Evolutionary conservation across 306 rosid species (phyloP).

Genomic region (Medicago arabica): DNA sequence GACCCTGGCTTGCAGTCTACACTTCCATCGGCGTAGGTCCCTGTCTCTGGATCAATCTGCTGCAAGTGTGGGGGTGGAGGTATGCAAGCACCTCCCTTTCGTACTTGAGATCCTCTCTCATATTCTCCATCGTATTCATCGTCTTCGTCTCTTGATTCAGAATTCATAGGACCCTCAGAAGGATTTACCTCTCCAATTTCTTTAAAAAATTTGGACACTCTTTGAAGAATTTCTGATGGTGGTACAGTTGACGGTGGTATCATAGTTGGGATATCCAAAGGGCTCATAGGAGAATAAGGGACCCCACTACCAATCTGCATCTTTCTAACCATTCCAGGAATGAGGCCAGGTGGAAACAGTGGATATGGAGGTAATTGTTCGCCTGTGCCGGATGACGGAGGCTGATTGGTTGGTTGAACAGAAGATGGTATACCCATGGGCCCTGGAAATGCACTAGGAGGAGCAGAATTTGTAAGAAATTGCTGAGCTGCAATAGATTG

Average conservation of each 20-base stretch:
- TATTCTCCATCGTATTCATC: conserved; percentile 61
- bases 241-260: conserved; percentile 81
- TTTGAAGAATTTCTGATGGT: conserved; percentile 83
- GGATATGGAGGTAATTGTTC: conserved; percentile 94
- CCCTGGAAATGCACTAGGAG: conserved; percentile 64
- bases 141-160: conserved; percentile 75
- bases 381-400: conserved; percentile 51
- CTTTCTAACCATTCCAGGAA: conserved; percentile 97
- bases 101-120: conserved; percentile 60
- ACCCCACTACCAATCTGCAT: conserved; percentile 99
- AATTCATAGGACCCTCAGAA: conserved; percentile 81
- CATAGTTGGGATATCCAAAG: conserved; percentile 89
- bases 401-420: conserved; percentile 70
- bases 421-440: conserved; percentile 70
- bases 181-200: conserved; percentile 97
- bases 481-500: conserved; percentile 67
- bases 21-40: conserved; percentile 85
- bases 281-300: conserved; percentile 93
- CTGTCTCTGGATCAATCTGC: conserved; percentile 92
- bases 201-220: conserved; percentile 84
- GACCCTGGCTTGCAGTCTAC: conserved; percentile 78
- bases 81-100: conserved; percentile 98
- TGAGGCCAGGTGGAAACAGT: conserved; percentile 94
- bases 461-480: conserved; percentile 70
- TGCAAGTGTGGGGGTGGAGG: conserved; percentile 93